Percentiles rank a stretch among this genome's conserved stretches.
phyloP scores from a whole-genome alignment of 257 asterid species.

The Salvia hispanica region DNA sequence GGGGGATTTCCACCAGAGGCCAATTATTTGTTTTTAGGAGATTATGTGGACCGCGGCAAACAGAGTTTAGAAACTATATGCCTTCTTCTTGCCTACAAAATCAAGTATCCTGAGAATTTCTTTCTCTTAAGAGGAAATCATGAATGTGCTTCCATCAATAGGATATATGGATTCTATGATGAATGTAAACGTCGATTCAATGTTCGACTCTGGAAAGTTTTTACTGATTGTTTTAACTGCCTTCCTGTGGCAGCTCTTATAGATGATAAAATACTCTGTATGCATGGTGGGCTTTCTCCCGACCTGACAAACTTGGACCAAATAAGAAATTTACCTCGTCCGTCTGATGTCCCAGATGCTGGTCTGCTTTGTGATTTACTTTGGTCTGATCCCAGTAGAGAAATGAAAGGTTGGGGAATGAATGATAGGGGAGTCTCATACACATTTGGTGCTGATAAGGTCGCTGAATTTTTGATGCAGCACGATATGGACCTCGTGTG shows the following conservation, averaged over 20 bases:
- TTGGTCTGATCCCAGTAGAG: conserved; percentile 57
- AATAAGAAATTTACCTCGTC: conserved; percentile 62
- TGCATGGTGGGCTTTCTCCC: conserved; percentile 71
- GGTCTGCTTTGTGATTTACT: conserved; percentile 70
- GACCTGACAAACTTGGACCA: conserved; percentile 44
- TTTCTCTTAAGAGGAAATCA: too few species aligned
- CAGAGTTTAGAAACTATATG: too few species aligned
- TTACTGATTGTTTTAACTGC: conserved; percentile 46
- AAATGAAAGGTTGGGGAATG: conserved; percentile 54
- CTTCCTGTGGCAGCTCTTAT: conserved; percentile 71
- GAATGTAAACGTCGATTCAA: too few species aligned
- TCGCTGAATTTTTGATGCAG: conserved; percentile 67
- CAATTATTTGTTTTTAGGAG: conserved; percentile 70
- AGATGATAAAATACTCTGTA: conserved; percentile 73
- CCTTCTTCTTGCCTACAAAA: too few species aligned
- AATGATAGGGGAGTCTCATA: conserved; percentile 73
- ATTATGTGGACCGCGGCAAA: conserved; percentile 66
- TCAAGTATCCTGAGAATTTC: too few species aligned
- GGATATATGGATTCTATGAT: too few species aligned
- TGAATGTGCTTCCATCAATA: too few species aligned
- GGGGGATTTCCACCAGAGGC: conserved; percentile 73
- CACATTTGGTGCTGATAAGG: conserved; percentile 67
- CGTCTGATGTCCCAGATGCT: conserved; percentile 67
- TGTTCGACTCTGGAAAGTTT: too few species aligned
- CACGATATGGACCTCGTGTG: conserved; percentile 76